These are phyloP conservation scores for Cladosporium sp. DNA, from an alignment of 2,329 filamentous ascomycete species.

Conservation along the genomic window DNA sequence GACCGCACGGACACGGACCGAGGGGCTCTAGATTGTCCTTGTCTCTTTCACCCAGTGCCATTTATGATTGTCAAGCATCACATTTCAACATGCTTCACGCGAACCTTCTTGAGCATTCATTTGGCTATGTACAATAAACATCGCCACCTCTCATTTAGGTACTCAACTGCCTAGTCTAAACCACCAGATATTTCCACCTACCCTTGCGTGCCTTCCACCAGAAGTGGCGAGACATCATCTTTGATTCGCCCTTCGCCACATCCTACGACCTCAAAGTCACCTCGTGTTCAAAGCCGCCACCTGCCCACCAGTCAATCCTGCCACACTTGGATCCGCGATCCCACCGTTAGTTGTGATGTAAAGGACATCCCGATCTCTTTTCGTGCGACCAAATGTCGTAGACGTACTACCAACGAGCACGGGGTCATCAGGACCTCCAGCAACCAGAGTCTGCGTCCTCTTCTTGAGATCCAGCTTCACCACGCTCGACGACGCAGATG, in stretches of 20 bases:
- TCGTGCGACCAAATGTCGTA: slow-evolving; percentile 24
- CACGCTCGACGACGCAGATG: slow-evolving; percentile 24
- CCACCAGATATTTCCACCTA: not conserved
- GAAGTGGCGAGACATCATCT: not conserved
- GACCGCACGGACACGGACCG: not conserved
- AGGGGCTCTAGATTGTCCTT: not conserved
- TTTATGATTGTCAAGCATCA: not conserved
- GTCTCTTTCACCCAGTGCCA: not conserved
- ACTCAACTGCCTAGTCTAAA: not conserved
- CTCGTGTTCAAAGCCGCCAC: slow-evolving; percentile 15
- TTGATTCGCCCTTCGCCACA: not conserved
- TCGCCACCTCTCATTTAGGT: not conserved
- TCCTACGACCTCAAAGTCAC: slow-evolving; percentile 4
- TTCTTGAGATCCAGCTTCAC: slow-evolving; percentile 23
- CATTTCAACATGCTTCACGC: not conserved
- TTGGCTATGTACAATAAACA: not conserved
- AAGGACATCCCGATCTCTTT: slow-evolving; percentile 16
- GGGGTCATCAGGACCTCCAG: slow-evolving; percentile 18
- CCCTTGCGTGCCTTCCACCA: not conserved
- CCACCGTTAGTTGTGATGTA: slow-evolving; percentile 27
- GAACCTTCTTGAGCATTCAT: not conserved
- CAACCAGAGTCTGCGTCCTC: slow-evolving; percentile 21
- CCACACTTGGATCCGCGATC: slow-evolving; percentile 17
- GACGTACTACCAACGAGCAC: slow-evolving; percentile 25
- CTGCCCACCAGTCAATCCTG: slow-evolving; percentile 14